Evolutionary conservation across 164 flowering plant genomes (phyloP), one percentile per base, ranked within the genome.

Genomic region (Cinnamomum chago): DNA sequence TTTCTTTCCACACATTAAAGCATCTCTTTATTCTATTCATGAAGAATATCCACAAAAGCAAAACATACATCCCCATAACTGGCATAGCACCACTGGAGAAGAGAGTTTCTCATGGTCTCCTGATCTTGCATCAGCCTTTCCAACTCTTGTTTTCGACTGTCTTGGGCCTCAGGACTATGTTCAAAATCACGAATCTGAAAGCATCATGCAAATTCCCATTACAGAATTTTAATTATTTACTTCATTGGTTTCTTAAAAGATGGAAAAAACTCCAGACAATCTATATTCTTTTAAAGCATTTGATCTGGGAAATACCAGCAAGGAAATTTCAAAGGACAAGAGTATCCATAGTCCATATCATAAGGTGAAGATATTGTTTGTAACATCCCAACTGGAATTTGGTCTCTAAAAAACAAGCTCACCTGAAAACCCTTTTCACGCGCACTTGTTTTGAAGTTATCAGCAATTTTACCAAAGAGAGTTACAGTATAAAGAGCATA

Each of bases 351-450:
- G 5, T 30, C 35, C 35, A 3, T 30, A 5, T 30, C 35, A 30
- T 30, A 30, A 30, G 35, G 35, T 30, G 33, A 30, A 30, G 33
- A 30, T 30, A 30, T 4, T 30, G 33, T 30, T 30, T 30, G 35
- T 30, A 30, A 30, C 35, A 30, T 30, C 35, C 35, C 35, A 30
- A 30, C 35, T 30, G 35, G 35, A 0, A 30, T 30, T 30, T 22
- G 6, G 50, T 14, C 14, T 52, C 58, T 10, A 5, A 5, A 69
- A 47, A 62, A 20, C 15, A 24, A 72, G 83, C 92, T 79, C 76
- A 92, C 98, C 85, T 95, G 99, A 78, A 86, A 93, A 25, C 93
- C 95, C 80, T 81, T 90, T 79, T 95, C 99, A 40, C 97, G 94
- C 66, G 97, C 95, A 84, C 85, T 85, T 50, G 78, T 81, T 77